phyloP scores from a whole-genome alignment of 108 stramenopile genomes.

The Fragilaria radians region DNA sequence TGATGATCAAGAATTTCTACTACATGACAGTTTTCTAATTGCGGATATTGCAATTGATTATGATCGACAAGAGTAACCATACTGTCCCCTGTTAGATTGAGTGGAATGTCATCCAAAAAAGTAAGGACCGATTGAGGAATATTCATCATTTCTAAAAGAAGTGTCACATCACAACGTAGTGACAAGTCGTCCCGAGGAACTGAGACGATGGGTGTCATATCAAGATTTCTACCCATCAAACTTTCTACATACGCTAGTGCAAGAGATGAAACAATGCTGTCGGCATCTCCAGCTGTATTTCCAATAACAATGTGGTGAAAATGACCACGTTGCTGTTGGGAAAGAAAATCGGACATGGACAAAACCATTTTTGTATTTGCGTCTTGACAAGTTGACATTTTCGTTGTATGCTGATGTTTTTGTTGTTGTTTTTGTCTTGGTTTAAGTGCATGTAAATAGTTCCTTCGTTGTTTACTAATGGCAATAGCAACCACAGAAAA shows the following conservation, averaged over 20 bases:
- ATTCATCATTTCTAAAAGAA: slow-evolving; percentile 47
- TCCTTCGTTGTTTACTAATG: too few relatives aligned
- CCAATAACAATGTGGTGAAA: too few relatives aligned
- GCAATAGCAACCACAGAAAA: too few relatives aligned
- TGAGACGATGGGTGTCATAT: slow-evolving; percentile 30
- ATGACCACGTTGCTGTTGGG: too few relatives aligned
- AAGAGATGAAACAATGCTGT: slow-evolving; percentile 71
- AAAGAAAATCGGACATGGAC: too few relatives aligned
- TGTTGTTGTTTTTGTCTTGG: too few relatives aligned
- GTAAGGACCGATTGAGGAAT: slow-evolving; percentile 27
- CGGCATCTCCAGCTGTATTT: slow-evolving; percentile 85
- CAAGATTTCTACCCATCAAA: slow-evolving; percentile 1
- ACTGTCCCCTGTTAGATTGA: neutral
- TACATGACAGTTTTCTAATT: slow-evolving; percentile 24
- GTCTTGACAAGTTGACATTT: too few relatives aligned
- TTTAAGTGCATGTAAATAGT: too few relatives aligned
- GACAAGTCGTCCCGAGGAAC: slow-evolving; percentile 28
- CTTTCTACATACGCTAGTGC: slow-evolving; percentile 57
- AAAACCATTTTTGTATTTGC: too few relatives aligned
- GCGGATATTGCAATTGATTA: slow-evolving; percentile 23
- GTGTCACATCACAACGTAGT: slow-evolving; percentile 54
- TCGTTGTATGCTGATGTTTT: too few relatives aligned
- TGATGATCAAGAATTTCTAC: slow-evolving; percentile 81
- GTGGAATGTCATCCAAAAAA: slow-evolving; percentile 25
- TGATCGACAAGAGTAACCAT: slow-evolving; percentile 70